phyloP scores from a whole-genome alignment of 768 basidiomycete species.

The Lanmaoa pseudosensibilis region DNA sequence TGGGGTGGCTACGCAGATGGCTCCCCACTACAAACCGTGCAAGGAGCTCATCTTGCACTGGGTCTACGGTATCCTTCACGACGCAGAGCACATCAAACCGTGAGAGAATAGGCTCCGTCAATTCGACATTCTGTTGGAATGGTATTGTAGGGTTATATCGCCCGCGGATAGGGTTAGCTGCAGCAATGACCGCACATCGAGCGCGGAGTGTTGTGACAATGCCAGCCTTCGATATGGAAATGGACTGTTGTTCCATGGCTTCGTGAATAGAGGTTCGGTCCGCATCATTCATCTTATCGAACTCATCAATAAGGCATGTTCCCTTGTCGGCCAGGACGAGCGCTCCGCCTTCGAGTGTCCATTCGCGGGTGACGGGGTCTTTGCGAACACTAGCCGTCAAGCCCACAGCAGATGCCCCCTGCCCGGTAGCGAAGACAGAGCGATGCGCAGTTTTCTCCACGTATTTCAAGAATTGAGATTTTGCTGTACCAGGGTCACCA shows the following conservation, averaged over 20 bases:
- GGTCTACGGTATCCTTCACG: slow-evolving; percentile 96
- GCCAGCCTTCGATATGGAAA: slow-evolving; percentile 98
- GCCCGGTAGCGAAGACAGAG: slow-evolving; percentile 97
- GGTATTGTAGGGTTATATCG: slow-evolving; percentile 98
- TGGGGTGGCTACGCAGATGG: slow-evolving; percentile 92
- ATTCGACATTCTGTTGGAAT: slow-evolving; percentile 96
- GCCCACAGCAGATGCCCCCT: slow-evolving; percentile 98
- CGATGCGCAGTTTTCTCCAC: slow-evolving; percentile 98
- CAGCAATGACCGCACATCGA: slow-evolving; percentile 95
- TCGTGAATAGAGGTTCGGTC: slow-evolving; percentile 99
- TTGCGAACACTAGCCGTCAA: slow-evolving; percentile 98
- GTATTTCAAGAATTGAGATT: slow-evolving; percentile 98
- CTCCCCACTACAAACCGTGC: slow-evolving; percentile 98
- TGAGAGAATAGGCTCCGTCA: slow-evolving; percentile 97
- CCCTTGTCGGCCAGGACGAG: slow-evolving; percentile 99
- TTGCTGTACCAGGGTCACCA: slow-evolving; percentile 98
- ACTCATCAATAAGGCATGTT: slow-evolving; percentile 96
- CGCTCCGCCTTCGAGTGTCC: slow-evolving; percentile 98
- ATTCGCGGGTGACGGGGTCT: slow-evolving; percentile 95
- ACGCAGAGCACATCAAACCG: slow-evolving; percentile 98
- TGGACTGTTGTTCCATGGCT: slow-evolving; percentile 99
- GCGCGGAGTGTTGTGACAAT: slow-evolving; percentile 98
- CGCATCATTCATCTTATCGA: slow-evolving; percentile 99
- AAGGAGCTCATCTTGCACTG: slow-evolving; percentile 93
- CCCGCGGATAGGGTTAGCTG: slow-evolving; percentile 96